Base-by-base conservation (phyloP, 345 rosid species). In the Eucalyptus regnans region DNA sequence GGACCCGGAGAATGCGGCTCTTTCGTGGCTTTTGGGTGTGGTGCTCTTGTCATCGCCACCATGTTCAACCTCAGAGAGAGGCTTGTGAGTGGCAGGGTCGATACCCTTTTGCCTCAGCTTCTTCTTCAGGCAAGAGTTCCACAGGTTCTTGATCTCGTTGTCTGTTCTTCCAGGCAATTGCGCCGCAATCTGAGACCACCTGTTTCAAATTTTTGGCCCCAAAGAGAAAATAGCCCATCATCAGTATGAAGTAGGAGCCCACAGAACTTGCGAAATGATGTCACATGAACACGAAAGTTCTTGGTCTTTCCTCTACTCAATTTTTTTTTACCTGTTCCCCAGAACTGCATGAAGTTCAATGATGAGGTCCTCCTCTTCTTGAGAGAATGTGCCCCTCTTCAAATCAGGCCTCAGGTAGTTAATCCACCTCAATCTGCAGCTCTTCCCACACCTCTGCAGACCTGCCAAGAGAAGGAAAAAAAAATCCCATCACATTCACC, bases 321-420 rank as follows among this genome's bases (percentile, higher is more conserved):
- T 7, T 31, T 23, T 11, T 11, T 41, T 25, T 87, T 88, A 96
- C 99, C 99, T 93, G 79, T 97, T 97, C 12, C 99, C 99, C 76
- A 97, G 94, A 91, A 93, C 96, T 46, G 97, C 96, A 95, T 97
- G 99, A 49, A 96, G 98, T 84, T 96, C 98, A 93, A 97, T 91
- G 83, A 97, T 96, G 88, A 94, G 96, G 88, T 93, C 92, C 94
- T 97, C 99, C 94, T 97, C 99, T 88, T 95, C 95, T 33, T 93
- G 95, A 60, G 99, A 97, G 90, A 97, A 96, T 95, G 98, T 94
- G 90, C 99, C 99, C 93, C 99, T 90, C 92, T 97, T 97, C 91
- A 97, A 95, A 94, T 97, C 99, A 87, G 99, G 99, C 93, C 99
- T 94, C 90, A 97, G 84, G 93, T 97, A 96, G 89, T 97, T 97